Evolutionary conservation across 2,329 filamentous ascomycete species (phyloP), one percentile per base, ranked within the genome.

Genomic region (Penicillium sp.): DNA sequence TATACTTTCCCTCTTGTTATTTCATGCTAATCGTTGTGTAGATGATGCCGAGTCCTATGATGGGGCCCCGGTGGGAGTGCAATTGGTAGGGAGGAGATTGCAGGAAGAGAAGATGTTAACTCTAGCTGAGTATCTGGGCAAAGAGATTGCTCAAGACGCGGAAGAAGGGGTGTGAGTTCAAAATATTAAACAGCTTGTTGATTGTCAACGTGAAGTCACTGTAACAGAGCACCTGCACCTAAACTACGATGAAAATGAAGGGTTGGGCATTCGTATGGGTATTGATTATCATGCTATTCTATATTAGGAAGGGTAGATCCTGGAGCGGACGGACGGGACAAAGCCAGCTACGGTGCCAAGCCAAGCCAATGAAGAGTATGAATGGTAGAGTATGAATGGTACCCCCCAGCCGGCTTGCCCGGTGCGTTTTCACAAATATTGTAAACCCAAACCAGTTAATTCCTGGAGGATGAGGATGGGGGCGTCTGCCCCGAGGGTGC

Each of bases 61-160:
- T 56, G 78, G 78, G 1, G 78, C 76, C 2, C 79, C 78, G 10
- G 79, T 81, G 4, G 75, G 74, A 5, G 57, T 82, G 10, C 80
- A 83, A 63, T 64, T 82, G 33, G 72, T 82, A 7, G 79, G 74
- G 5, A 71, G 80, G n/a, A 75, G 79, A 41, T 75, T 80, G 50
- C 75, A 81, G 53, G 81, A 83, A 63, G 80, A 82, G 68, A 82
- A 81, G 63, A 73, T 81, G 43, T 66, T 80, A 54, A 75, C 74
- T 0, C 65, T 80, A 56, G 76, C 76, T 2, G 76, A 79, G 54
- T 74, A 78, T 59, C 60, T 78, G 33, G 68, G 70, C 1, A 59
- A 60, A 8, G 63, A 65, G 43, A 57, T 68, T 52, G 50, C 57
- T 25, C 45, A 16, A 29, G 46, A 51, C 13, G 58, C 21, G 8